Base-by-base conservation (phyloP, 768 basidiomycete species). In the Naematelia aurantialba region DNA sequence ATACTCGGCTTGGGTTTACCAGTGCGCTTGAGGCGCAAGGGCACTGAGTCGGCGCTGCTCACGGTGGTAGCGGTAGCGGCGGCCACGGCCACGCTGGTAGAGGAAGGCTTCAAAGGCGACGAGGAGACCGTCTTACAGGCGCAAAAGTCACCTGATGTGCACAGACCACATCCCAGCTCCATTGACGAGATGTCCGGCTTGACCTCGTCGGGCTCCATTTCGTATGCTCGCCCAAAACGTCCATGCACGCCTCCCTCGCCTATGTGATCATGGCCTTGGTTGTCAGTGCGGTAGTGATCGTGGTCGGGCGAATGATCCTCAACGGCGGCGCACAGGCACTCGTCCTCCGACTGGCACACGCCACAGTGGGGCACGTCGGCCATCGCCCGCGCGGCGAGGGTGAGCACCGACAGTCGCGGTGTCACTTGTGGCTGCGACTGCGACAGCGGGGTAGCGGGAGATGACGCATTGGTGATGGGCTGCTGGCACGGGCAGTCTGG, bases 401-500 rank as follows among this genome's bases (percentile, higher is more conserved):
- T 39, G 34, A 39, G 34, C 8, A 39, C 34, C 8, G 8, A 8
- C 8, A 39, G 34, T 39, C 34, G 8, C 17, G 34, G 34, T 8
- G 34, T 39, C 34, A 39, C 34, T 39, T 39, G 34, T 8, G 34
- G 34, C 17, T 39, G 34, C 8, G 34, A n/a, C n/a, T n/a, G n/a
- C 8, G 34, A 39, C 34, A 39, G 34, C 17, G 8, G 17, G 34
- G 34, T 17, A n/a, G n/a, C 4, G 10, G 5, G 45, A 29, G 53
- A 55, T 34, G 47, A 8, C 19, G 34, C 27, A 13, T 19, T 45
- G 42, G 14, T 26, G n/a, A 5, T 42, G 45, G 49, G 27, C n/a
- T 68, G 65, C 31, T 70, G 72, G 53, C 72, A 73, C 21, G 72
- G 65, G 50, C 72, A 73, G 52, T 73, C 69, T 2, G 72, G 72